Evolutionary conservation across 352 stramenopile genomes (phyloP), one percentile per base, ranked within the genome.

Genomic region (Poterioochromonas sp.): DNA sequence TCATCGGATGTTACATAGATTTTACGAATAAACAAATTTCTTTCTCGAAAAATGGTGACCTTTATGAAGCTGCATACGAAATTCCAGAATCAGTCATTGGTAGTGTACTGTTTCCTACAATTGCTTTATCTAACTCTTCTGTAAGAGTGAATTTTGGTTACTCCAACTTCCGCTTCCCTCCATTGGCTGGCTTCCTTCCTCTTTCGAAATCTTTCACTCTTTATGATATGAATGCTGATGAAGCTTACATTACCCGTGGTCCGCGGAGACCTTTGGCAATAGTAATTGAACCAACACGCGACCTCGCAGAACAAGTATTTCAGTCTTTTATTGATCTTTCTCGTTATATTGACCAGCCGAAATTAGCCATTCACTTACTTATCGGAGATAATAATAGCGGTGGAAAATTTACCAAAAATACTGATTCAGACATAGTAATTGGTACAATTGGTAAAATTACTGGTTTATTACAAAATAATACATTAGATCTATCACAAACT

Each of bases 31-130:
- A 89, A 0, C 90, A 87, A 26, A 82, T 96, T 0, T 85, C 83
- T 0, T 97, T 93, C 80, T 87, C 83, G 37, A 95, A 94, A 82
- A 97, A 97, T 76, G 92, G 92, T 0, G 82, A 85, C 0, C 78
- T 87, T 1, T 79, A 95, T 0, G 92, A 90, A 0, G 68, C 92
- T 0, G 91, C 90, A 0, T 96, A 95, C 79, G 83, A 92, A 32
- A 29, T 85, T 51, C 39, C 44, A 35, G 44, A 41, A 43, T 39
- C 49, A 34, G 41, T n/a, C 34, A 82, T 41, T 71, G 77, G 60
- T 35, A 51, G 32, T 0, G 39, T 64, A 26, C 81, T 87, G 44
- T 89, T 84, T 79, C 85, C 85, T 34, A 73, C 84, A 11, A 77
- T 86, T 39, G 71, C 54, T n/a, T 69, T 88, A 62, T 87, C 85